Evolutionary conservation across 225 moss, liverwort and hornwort genomes (phyloP), one percentile per base, ranked within the genome.

Genomic region (Sphagnum tenellum): DNA sequence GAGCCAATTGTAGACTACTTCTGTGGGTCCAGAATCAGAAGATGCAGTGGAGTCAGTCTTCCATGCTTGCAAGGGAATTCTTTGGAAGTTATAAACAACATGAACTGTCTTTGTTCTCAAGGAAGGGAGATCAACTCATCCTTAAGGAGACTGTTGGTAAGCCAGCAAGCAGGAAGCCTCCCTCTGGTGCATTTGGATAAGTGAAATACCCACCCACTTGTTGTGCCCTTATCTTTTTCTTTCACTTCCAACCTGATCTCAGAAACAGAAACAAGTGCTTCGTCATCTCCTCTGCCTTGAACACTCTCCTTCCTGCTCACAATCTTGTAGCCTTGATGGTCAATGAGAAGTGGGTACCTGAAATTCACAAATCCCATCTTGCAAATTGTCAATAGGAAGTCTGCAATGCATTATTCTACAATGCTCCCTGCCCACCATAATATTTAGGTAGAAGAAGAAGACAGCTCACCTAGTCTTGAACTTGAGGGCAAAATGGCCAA

Each of bases 401-500:
- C 14, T 8, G 55, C 49, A 4, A n/a, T 45, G 8, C 4, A 29
- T n/a, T 62, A 45, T 12, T 3, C 9, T 49, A 10, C 44, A 49
- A 29, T 4, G 47, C 62, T 60, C 60, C 45, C 44, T 10, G 11
- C 45, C 3, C 6, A 5, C 12, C 13, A 63, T 10, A 12, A 3
- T 50, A 52, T 52, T 52, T 50, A 51, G 14, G n/a, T 4, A 46
- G 3, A 14, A 2, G 45, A 0, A 47, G 4, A 10, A 52, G 62
- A 12, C 7, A 9, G 2, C 0, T 64, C 69, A 91, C 88, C 86
- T 70, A 62, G 78, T 86, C 71, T 86, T 88, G 65, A 91, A 91
- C 76, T 91, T 91, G 44, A 88, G 72, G 66, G 86, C 88, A 59
- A 88, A 88, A 72, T 91, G 88, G 50, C 88, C 88, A 57, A 91